These are phyloP conservation scores for Annulohypoxylon moriforme DNA, from an alignment of 495 filamentous ascomycete genomes.

Conservation along the genomic window DNA sequence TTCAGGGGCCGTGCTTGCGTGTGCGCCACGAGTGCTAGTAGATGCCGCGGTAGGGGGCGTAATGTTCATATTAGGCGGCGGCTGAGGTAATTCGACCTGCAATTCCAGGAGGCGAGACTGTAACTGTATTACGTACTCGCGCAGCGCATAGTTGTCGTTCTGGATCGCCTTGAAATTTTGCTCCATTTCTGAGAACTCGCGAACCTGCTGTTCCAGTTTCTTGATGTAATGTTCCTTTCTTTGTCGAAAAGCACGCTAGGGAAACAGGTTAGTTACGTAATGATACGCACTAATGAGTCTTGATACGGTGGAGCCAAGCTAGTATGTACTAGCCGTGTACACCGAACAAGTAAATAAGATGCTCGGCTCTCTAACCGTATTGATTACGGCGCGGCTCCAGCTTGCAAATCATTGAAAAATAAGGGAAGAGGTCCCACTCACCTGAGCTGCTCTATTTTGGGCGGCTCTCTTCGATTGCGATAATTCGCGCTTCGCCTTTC, in stretches of 20 bases:
- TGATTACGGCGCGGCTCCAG: constrained; percentile 21
- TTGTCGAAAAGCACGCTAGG: constrained; percentile 93
- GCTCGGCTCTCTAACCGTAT: constrained; percentile 25
- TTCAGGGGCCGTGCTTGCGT: constrained; percentile 40
- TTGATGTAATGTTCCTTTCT: constrained; percentile 98
- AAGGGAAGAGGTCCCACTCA: constrained; percentile 53
- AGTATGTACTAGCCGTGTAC: constrained; percentile 19
- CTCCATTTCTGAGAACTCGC: constrained; percentile 75
- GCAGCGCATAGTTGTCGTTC: constrained; percentile 86
- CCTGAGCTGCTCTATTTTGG: constrained; percentile 97
- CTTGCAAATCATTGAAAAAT: constrained; percentile 28
- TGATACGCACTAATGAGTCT: constrained; percentile 12
- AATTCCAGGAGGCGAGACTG: constrained; percentile 89
- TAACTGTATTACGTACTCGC: constrained; percentile 90
- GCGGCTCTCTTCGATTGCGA: constrained; percentile 95
- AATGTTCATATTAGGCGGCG: constrained; percentile 68
- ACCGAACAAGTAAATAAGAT: constrained; percentile 17
- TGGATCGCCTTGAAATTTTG: constrained; percentile 79
- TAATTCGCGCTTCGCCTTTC: constrained; percentile 80
- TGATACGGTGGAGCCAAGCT: constrained; percentile 23
- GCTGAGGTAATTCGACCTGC: constrained; percentile 83
- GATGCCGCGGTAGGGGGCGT: constrained; percentile 64
- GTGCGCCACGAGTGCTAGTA: constrained; percentile 36
- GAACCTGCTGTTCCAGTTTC: constrained; percentile 91
- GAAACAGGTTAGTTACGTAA: constrained; percentile 45